Base-by-base conservation (phyloP, 441 rosid genomes). In the Mallotus japonicus region DNA sequence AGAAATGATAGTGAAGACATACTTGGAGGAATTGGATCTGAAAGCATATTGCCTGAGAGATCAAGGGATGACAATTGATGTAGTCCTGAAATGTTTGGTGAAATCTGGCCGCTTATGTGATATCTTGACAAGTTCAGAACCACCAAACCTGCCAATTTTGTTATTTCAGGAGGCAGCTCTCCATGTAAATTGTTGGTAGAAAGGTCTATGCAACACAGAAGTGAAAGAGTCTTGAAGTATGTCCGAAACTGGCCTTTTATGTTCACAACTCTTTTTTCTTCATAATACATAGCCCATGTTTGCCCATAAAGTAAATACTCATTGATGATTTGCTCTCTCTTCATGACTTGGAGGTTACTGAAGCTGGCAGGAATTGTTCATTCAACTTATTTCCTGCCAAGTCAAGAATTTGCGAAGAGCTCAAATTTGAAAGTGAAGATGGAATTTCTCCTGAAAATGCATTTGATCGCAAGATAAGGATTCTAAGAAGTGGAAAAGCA, bases 21-120 rank as follows among this genome's bases (percentile, higher is more conserved):
- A 72, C 76, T 72, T 44, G 75, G 19, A 22, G 87, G 87, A 55
- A 81, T 77, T 62, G 77, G 49, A 63, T 82, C 82, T 5, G 80
- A 79, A 7, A 84, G 74, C 22, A 17, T 67, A 50, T 84, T 86
- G 66, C 73, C 75, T 50, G 87, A 82, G 63, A 84, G 80, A 77
- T 84, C 89, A 56, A 86, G 85, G 40, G 87, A 84, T 32, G 65
- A 14, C 71, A 86, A 49, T 56, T 81, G 82, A 47, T n/a, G 65
- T 74, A 86, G 49, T 16, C 51, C 42, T 0, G 82, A 82, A 57
- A 86, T 79, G 67, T 68, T 76, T 56, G 24, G 65, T 6, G 79
- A 78, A 59, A 86, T 75, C 2, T 54, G 46, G 50, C 83, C 83
- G 0, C 15, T 58, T 47, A 84, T 70, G 10, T 69, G 67, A 51